Percentiles rank a stretch among this genome's conserved stretches.
Conservation (phyloP, 2,329 filamentous ascomycete species). For the Capronia coronata region DNA sequence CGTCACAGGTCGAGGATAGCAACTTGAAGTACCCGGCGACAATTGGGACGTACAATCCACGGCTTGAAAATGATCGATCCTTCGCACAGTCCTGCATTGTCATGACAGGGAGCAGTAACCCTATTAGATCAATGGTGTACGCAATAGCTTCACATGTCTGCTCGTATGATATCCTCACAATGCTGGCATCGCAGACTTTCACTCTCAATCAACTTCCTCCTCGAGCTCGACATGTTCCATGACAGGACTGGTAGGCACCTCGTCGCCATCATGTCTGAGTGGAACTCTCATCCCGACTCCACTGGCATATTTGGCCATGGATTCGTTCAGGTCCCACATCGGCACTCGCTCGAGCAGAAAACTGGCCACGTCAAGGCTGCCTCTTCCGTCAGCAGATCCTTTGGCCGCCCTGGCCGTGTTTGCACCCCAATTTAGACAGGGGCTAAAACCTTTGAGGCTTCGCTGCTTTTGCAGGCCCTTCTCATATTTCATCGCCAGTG, state of each 20-base stretch:
- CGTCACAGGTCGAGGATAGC: too few relatives aligned
- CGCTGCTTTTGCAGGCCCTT: constrained; percentile 3
- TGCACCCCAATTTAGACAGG: not conserved
- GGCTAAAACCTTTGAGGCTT: not conserved
- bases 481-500: constrained; percentile 3
- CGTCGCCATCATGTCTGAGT: not conserved
- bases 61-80: too few relatives aligned
- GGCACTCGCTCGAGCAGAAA: constrained; percentile 11
- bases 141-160: too few relatives aligned
- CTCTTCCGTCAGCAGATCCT: not conserved
- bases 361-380: not conserved
- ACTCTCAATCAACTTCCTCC: not conserved
- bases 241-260: not conserved
- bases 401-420: not conserved
- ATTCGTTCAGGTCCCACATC: constrained; percentile 8
- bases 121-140: too few relatives aligned
- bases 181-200: too few relatives aligned
- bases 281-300: constrained; percentile 8
- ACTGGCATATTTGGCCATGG: constrained; percentile 8
- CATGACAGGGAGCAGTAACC: too few relatives aligned
- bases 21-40: too few relatives aligned
- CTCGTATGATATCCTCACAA: too few relatives aligned
- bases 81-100: too few relatives aligned
- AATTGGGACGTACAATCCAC: too few relatives aligned
- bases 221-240: not conserved